phyloP scores from a whole-genome alignment of 495 filamentous ascomycete genomes.

The Poronia punctata region DNA sequence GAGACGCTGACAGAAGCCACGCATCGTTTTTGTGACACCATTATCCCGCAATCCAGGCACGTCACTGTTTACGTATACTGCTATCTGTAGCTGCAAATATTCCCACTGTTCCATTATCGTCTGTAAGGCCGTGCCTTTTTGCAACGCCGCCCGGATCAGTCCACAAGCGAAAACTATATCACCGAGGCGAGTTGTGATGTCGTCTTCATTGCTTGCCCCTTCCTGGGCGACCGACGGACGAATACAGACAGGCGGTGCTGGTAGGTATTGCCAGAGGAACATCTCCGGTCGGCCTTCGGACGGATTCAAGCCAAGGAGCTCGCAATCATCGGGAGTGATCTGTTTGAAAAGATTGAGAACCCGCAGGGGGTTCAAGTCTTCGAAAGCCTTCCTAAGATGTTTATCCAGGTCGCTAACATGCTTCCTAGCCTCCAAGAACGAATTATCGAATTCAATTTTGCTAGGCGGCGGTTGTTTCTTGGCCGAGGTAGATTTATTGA shows the following conservation, averaged over 20 bases:
- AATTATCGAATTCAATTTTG: constrained; percentile 76
- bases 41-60: constrained; percentile 78
- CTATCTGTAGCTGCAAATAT: constrained; percentile 86
- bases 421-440: constrained; percentile 69
- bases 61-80: constrained; percentile 96
- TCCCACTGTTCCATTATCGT: constrained; percentile 99
- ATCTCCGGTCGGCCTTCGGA: constrained; percentile 86
- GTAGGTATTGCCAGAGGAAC: constrained; percentile 96
- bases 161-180: constrained; percentile 90
- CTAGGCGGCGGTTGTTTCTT: constrained; percentile 73
- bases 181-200: constrained; percentile 87
- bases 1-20: constrained; percentile 88
- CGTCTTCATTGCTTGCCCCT: constrained; percentile 86
- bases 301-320: constrained; percentile 82
- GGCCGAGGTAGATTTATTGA: constrained; percentile 74
- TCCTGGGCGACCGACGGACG: constrained; percentile 90
- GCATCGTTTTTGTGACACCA: constrained; percentile 69
- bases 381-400: constrained; percentile 81
- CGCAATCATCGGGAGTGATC: constrained; percentile 79
- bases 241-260: constrained; percentile 88
- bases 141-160: constrained; percentile 68
- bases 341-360: constrained; percentile 86
- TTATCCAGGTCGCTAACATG: constrained; percentile 78
- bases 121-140: constrained; percentile 73
- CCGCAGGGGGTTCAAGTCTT: constrained; percentile 85